phyloP scores from a whole-genome alignment of 768 basidiomycete species.

The Psilocybe sp. region DNA sequence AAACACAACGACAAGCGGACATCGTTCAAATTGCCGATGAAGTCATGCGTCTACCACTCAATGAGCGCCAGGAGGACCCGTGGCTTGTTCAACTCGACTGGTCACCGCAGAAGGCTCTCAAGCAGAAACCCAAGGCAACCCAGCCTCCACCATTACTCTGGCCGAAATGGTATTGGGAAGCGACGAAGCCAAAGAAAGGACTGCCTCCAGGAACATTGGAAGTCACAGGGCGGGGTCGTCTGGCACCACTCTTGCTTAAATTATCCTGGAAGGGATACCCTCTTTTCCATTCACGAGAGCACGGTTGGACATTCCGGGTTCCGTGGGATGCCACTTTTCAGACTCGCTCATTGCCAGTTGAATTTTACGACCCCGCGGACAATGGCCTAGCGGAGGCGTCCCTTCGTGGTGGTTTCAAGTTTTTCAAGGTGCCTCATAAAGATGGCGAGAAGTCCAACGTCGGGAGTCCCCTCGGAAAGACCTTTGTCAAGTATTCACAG shows the following conservation, averaged over 20 bases:
- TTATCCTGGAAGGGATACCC: slow-evolving; percentile 89
- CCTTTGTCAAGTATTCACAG: slow-evolving; percentile 84
- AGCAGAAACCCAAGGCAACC: slow-evolving; percentile 29
- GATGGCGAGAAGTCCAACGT: slow-evolving; percentile 95
- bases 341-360: slow-evolving; percentile 44
- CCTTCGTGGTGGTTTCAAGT: slow-evolving; percentile 51
- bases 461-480: slow-evolving; percentile 87
- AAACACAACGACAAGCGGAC: slow-evolving; percentile 27
- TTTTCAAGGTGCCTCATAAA: slow-evolving; percentile 95
- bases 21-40: slow-evolving; percentile 41
- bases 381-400: slow-evolving; percentile 48
- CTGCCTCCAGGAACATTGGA: slow-evolving; percentile 72
- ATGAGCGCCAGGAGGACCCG: slow-evolving; percentile 33
- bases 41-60: slow-evolving; percentile 21
- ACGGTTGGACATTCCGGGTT: slow-evolving; percentile 92
- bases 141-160: slow-evolving; percentile 59
- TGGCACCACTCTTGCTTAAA: slow-evolving; percentile 81
- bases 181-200: slow-evolving; percentile 69
- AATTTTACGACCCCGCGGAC: slow-evolving; percentile 66
- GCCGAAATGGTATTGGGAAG: slow-evolving; percentile 98
- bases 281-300: slow-evolving; percentile 78
- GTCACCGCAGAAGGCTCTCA: slow-evolving; percentile 32
- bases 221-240: slow-evolving; percentile 77
- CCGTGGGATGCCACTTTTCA: slow-evolving; percentile 43
- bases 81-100: slow-evolving; percentile 73